These are phyloP conservation scores for Clavispora santaluciae DNA, from an alignment of 805 yeast species.

Conservation along the genomic window DNA sequence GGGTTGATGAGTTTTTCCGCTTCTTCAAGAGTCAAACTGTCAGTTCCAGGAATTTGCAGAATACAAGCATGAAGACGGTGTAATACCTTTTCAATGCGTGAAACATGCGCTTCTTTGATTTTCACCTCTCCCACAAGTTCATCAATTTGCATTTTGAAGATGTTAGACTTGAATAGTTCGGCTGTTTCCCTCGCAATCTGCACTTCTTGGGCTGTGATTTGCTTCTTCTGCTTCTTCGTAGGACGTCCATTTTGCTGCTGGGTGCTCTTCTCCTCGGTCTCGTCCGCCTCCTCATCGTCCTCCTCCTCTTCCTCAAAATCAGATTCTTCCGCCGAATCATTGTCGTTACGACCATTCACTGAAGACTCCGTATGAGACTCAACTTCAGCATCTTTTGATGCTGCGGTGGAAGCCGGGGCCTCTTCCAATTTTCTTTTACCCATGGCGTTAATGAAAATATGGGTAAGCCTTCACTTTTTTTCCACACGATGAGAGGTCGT, in stretches of 20 bases:
- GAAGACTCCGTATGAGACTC: background rate
- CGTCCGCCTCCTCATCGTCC: constrained; percentile 10
- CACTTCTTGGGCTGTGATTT: constrained; percentile 70
- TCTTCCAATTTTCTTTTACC: constrained; percentile 23
- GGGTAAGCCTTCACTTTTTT: background rate
- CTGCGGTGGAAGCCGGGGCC: background rate
- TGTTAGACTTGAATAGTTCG: constrained; percentile 89
- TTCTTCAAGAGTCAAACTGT: constrained; percentile 49
- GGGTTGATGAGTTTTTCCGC: constrained; percentile 51
- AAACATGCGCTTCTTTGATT: constrained; percentile 62
- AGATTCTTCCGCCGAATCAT: constrained; percentile 1
- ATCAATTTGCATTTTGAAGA: constrained; percentile 92
- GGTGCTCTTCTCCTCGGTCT: constrained; percentile 3
- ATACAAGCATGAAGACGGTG: constrained; percentile 69
- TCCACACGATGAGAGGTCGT: constrained; percentile 4
- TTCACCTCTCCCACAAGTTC: constrained; percentile 79
- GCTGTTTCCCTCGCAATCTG: constrained; percentile 92
- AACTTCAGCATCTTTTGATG: background rate
- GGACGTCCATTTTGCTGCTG: constrained; percentile 14
- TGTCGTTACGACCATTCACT: background rate
- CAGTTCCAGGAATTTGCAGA: constrained; percentile 52
- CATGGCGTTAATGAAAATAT: constrained; percentile 11
- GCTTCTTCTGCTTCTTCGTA: constrained; percentile 33
- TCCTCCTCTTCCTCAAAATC: constrained; percentile 2
- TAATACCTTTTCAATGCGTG: constrained; percentile 66